Evolutionary conservation across 768 basidiomycete species (phyloP), one percentile per base, ranked within the genome.

Genomic region (Hygrophorus russula): DNA sequence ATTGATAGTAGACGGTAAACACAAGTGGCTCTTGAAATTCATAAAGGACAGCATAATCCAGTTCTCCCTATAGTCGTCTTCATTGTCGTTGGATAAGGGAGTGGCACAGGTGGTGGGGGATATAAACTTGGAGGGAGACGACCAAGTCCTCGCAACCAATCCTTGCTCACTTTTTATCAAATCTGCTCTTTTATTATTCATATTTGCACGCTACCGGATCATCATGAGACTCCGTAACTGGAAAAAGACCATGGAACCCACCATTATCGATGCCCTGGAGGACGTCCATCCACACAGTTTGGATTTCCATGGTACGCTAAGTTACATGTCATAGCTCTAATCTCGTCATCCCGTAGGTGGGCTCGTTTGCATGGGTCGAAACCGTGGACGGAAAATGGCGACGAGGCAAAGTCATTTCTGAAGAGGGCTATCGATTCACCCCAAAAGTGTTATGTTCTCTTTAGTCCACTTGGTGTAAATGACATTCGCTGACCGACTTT

Each of bases 251-350:
- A 41, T 42, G 9, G 47, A 50, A 5, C 48, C 45, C 28, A 55
- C 51, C 3, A 55, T 55, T 39, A 47, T 50, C 38, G 53, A 55
- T 39, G 51, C 51, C 11, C 50, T 55, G 5, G 43, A 38, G 19
- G 53, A 55, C 34, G 49, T 55, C n/a, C 53, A 55, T 24, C 53
- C 53, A 12, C 49, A 49, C 34, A 44, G 51, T 3, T 44, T 55
- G 11, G 53, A 55, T 55, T 55, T 35, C 51, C 51, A 38, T 55
- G 51, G 51, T 49, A 42, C 44, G 47, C 53, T 17, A 29, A 17
- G 10, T 51, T 54, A 44, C 38, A 18, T 20, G 24, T 18, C 38
- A 15, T 8, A 19, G 20, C 13, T 19, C n/a, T 40, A 30, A 18
- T 29, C 14, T 34, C 13, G 33, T 34, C 11, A n/a, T 31, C 28